Evolutionary conservation across 352 stramenopile species (phyloP).

Genomic region (Pythium dissimile): DNA sequence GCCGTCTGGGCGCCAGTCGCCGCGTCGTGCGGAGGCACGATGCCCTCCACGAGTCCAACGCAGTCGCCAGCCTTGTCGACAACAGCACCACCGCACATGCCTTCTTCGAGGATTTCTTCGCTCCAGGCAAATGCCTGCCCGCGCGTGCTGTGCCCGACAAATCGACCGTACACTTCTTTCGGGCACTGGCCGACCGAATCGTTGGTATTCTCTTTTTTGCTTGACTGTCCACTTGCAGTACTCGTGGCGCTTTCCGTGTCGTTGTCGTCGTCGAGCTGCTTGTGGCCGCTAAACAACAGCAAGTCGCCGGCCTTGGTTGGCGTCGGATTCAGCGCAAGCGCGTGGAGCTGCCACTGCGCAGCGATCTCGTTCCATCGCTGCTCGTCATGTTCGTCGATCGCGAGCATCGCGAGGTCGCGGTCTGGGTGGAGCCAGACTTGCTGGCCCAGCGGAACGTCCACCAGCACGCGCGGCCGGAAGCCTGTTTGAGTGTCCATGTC

Average conservation of each 20-base stretch:
- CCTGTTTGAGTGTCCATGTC: neutral
- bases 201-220: slow-evolving; percentile 7
- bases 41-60: slow-evolving; percentile 74
- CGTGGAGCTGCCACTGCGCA: slow-evolving; percentile 29
- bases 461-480: slow-evolving; percentile 34
- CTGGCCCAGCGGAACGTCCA: slow-evolving; percentile 48
- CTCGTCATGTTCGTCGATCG: slow-evolving; percentile 32
- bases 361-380: slow-evolving; percentile 23
- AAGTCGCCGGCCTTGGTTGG: slow-evolving; percentile 31
- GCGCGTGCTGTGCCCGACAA: slow-evolving; percentile 51
- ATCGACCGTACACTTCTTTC: slow-evolving; percentile 51
- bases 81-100: slow-evolving; percentile 79
- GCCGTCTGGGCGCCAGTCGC: neutral
- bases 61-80: slow-evolving; percentile 37
- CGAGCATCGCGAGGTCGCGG: slow-evolving; percentile 60
- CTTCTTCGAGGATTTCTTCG: slow-evolving; percentile 68
- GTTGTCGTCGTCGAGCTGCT: slow-evolving; percentile 22
- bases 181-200: slow-evolving; percentile 31
- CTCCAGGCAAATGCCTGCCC: slow-evolving; percentile 76
- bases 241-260: neutral
- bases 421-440: slow-evolving; percentile 52
- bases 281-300: slow-evolving; percentile 53
- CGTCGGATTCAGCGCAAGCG: slow-evolving; percentile 29
- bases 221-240: no score
- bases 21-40: slow-evolving; percentile 46